These are phyloP conservation scores for Cunninghamia lanceolata DNA, from an alignment of 75 land plant genomes.

Conservation along the genomic window DNA sequence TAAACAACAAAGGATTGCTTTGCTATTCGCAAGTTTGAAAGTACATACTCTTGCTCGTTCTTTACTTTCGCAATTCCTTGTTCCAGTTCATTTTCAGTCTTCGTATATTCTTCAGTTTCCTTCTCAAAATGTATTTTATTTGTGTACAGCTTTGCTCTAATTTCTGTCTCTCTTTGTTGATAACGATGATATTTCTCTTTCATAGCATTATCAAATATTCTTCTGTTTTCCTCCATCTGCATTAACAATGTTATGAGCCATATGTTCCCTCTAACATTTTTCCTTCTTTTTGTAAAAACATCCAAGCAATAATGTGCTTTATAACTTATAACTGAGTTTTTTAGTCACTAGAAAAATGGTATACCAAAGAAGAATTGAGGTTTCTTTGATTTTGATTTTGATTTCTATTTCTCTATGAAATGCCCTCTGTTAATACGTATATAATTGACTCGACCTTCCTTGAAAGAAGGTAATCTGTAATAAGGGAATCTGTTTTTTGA, in stretches of 20 bases:
- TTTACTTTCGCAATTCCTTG: constrained; percentile 1
- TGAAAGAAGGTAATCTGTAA: neutral
- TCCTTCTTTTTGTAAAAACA: neutral
- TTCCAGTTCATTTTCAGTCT: constrained; percentile 6
- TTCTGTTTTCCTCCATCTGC: constrained; percentile 7
- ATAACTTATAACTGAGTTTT: neutral
- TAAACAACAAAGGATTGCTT: neutral
- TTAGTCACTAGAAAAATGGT: neutral
- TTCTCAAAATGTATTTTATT: constrained; percentile 8
- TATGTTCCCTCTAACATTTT: neutral
- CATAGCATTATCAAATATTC: neutral
- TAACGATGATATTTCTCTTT: neutral
- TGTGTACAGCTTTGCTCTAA: neutral
- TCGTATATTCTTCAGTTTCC: constrained; percentile 13
- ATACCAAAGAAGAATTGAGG: too few relatives aligned
- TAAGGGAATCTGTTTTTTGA: neutral
- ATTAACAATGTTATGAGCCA: neutral
- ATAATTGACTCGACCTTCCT: too few relatives aligned
- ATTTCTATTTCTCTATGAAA: too few relatives aligned
- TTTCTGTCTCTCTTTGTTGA: constrained; percentile 2
- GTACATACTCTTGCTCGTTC: constrained; percentile 5
- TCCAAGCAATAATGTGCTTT: neutral
- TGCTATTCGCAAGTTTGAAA: neutral
- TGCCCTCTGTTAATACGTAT: too few relatives aligned
- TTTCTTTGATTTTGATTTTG: too few relatives aligned